phyloP scores from a whole-genome alignment of 768 basidiomycete species.

The Russula sp. region DNA sequence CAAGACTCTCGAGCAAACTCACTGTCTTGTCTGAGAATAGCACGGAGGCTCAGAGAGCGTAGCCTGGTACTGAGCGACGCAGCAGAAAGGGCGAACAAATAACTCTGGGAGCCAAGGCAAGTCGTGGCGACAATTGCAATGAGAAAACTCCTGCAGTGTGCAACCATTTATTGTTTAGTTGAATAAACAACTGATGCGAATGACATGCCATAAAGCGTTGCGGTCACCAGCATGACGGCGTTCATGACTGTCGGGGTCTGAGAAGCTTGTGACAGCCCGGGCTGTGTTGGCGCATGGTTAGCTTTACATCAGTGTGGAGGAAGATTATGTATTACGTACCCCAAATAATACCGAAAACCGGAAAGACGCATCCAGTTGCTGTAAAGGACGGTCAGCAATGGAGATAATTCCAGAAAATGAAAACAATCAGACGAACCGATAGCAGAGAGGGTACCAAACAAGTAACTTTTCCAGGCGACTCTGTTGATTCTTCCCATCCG shows the following conservation, averaged over 20 bases:
- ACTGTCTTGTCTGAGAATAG: slow-evolving; percentile 84
- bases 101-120: slow-evolving; percentile 57
- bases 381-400: neutral
- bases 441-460: slow-evolving; percentile 49
- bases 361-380: slow-evolving; percentile 59
- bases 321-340: slow-evolving; percentile 26
- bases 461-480: slow-evolving; percentile 52
- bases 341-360: slow-evolving; percentile 64
- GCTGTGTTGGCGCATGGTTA: slow-evolving; percentile 24
- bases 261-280: slow-evolving; percentile 50
- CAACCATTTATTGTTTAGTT: slow-evolving; percentile 8
- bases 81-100: slow-evolving; percentile 57
- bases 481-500: slow-evolving; percentile 62
- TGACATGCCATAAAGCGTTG: slow-evolving; percentile 54
- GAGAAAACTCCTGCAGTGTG: slow-evolving; percentile 54
- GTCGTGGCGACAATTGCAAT: slow-evolving; percentile 60
- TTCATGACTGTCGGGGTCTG: slow-evolving; percentile 31
- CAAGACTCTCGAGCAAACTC: slow-evolving; percentile 23
- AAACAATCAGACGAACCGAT: slow-evolving; percentile 9
- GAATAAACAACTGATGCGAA: neutral
- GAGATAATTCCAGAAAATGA: neutral
- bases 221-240: slow-evolving; percentile 53
- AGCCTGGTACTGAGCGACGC: slow-evolving; percentile 61
- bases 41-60: slow-evolving; percentile 61
- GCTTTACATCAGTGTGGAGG: too few species aligned